Percentiles rank a stretch among this genome's conserved stretches.
These are phyloP conservation scores for Fomitiporia mediterranea DNA, from an alignment of 1,284 basidiomycete genomes.

Conservation along the genomic window DNA sequence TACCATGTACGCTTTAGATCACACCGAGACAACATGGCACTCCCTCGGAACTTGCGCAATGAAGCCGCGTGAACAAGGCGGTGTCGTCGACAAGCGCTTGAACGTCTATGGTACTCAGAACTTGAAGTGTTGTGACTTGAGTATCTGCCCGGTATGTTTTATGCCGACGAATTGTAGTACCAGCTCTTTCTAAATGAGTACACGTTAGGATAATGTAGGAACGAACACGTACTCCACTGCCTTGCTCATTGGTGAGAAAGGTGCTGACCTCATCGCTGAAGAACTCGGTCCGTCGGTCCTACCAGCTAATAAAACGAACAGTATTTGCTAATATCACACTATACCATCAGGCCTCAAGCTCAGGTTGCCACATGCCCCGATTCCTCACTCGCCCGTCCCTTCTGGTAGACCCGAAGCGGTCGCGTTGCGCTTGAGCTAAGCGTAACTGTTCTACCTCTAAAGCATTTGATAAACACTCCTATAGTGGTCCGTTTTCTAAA, in stretches of 20 bases:
- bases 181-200: not conserved
- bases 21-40: constrained; percentile 76
- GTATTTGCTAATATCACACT: not conserved
- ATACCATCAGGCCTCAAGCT: constrained; percentile 48
- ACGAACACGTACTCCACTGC: constrained; percentile 72
- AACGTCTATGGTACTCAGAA: constrained; percentile 72
- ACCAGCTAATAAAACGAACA: not conserved
- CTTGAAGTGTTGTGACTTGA: constrained; percentile 62
- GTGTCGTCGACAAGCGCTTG: constrained; percentile 68
- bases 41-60: constrained; percentile 60
- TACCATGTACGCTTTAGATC: constrained; percentile 36
- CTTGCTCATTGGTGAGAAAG: constrained; percentile 65
- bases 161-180: not conserved
- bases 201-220: constrained; percentile 57
- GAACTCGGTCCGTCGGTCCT: constrained; percentile 47
- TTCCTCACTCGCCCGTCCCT: constrained; percentile 63
- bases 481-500: too few relatives aligned
- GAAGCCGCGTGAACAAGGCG: constrained; percentile 71
- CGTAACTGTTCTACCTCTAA: too few relatives aligned
- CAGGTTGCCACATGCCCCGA: constrained; percentile 57
- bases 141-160: constrained; percentile 56
- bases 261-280: constrained; percentile 54
- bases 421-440: not conserved
- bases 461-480: too few relatives aligned
- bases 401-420: constrained; percentile 50